Conservation (phyloP, 2,329 filamentous ascomycete genomes). For the Ophiostoma himal-ulmi region DNA sequence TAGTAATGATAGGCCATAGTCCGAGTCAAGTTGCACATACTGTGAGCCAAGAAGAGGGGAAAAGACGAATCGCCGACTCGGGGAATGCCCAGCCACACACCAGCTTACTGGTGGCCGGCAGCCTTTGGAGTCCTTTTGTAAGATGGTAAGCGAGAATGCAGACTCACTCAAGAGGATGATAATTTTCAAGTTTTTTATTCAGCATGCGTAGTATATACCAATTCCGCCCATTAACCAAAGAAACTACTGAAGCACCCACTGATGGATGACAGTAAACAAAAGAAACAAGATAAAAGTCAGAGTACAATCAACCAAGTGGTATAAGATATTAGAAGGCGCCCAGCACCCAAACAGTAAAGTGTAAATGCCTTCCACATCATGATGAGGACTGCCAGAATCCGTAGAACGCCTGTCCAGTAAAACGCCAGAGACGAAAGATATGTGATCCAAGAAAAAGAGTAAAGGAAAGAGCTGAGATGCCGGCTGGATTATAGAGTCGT, state of each 20-base stretch:
- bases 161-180: background rate
- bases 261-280: background rate
- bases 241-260: background rate
- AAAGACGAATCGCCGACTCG: background rate
- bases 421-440: constrained; percentile 1
- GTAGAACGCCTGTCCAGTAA: background rate
- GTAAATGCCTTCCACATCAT: background rate
- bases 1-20: background rate
- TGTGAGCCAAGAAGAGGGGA: constrained; percentile 1
- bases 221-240: background rate
- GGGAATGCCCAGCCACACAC: constrained; percentile 7
- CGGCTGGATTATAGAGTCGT: background rate
- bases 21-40: background rate
- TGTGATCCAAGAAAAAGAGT: background rate
- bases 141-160: background rate
- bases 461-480: background rate
- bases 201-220: background rate
- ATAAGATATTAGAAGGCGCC: constrained; percentile 13
- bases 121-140: background rate
- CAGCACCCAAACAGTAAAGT: constrained; percentile 13
- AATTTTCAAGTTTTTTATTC: background rate
- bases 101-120: background rate
- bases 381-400: constrained; percentile 7
- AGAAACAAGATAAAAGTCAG: background rate
- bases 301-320: background rate